phyloP scores from a whole-genome alignment of 768 basidiomycete species.

The Phylloporus scabripes region DNA sequence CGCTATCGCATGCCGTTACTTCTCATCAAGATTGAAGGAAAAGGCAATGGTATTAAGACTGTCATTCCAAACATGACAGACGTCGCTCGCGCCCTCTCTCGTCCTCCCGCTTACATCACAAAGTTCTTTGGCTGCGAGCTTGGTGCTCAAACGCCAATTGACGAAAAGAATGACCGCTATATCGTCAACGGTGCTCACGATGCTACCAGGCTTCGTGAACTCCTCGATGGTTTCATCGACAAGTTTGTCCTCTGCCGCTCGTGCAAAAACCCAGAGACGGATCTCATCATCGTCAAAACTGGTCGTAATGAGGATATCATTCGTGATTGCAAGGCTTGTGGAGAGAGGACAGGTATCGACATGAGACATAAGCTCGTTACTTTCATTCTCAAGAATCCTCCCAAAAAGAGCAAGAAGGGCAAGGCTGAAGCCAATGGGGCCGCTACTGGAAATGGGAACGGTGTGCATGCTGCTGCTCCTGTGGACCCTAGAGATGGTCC shows the following conservation, averaged over 20 bases:
- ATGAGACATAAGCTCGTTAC: conserved; percentile 97
- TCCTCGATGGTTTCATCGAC: conserved; percentile 95
- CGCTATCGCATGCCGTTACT: conserved; percentile 97
- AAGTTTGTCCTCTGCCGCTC: conserved; percentile 96
- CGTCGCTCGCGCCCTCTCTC: conserved; percentile 89
- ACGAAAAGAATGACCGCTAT: conserved; percentile 96
- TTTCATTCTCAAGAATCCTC: conserved; percentile 97
- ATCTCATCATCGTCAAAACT: conserved; percentile 81
- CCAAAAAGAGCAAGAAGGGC: conserved; percentile 60
- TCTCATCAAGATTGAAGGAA: conserved; percentile 95
- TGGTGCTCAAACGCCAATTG: conserved; percentile 94
- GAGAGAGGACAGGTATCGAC: conserved; percentile 84
- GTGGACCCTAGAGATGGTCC: conserved; percentile 37
- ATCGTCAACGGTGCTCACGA: conserved; percentile 98
- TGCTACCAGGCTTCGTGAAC: conserved; percentile 84
- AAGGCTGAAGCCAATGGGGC: conserved; percentile 54
- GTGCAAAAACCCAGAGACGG: conserved; percentile 99
- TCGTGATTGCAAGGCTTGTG: conserved; percentile 98
- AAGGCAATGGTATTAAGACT: conserved; percentile 99
- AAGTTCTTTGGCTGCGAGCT: conserved; percentile 99
- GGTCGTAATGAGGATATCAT: conserved; percentile 81
- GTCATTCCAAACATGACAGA: conserved; percentile 99
- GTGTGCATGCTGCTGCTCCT: conserved; percentile 35
- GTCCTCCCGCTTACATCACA: conserved; percentile 94
- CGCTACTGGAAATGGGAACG: conserved; percentile 44